These are phyloP conservation scores for Mycena galopus DNA, from an alignment of 768 basidiomycete genomes.

Conservation along the genomic window DNA sequence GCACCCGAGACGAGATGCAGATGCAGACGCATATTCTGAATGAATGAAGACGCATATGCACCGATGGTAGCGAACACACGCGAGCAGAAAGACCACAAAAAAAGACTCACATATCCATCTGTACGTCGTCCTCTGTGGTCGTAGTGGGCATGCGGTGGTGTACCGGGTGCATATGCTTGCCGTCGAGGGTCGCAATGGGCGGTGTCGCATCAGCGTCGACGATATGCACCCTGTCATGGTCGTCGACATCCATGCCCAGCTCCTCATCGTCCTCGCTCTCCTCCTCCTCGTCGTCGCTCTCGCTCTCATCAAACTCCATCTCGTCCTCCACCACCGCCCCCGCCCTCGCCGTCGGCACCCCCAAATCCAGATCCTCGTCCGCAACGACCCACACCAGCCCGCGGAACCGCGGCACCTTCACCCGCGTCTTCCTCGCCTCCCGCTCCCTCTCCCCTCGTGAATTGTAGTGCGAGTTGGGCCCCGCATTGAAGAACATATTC, in stretches of 20 bases:
- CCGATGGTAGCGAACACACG: background rate
- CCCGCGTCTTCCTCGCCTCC: background rate
- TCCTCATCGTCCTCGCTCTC: constrained; percentile 9
- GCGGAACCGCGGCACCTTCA: constrained; percentile 61
- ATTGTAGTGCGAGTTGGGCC: background rate
- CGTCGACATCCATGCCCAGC: constrained; percentile 36
- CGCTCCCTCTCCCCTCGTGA: background rate
- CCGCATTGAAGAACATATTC: background rate
- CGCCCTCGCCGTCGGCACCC: background rate
- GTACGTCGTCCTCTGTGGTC: constrained; percentile 5
- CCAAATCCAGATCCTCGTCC: constrained; percentile 69
- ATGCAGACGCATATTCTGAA: too few species aligned
- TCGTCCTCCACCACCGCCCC: constrained; percentile 31
- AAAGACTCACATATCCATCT: constrained; percentile 16
- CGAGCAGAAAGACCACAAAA: background rate
- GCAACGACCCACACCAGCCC: constrained; percentile 88
- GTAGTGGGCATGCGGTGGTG: constrained; percentile 44
- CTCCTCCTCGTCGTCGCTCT: constrained; percentile 28
- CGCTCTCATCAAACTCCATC: constrained; percentile 40
- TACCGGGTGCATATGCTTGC: constrained; percentile 70
- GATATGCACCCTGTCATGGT: constrained; percentile 21
- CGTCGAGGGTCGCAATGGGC: constrained; percentile 36
- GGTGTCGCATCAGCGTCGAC: background rate
- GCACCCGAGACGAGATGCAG: too few species aligned
- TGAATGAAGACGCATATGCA: too few species aligned